Conservation (phyloP, 768 basidiomycete genomes). For the Suillus brevipes region DNA sequence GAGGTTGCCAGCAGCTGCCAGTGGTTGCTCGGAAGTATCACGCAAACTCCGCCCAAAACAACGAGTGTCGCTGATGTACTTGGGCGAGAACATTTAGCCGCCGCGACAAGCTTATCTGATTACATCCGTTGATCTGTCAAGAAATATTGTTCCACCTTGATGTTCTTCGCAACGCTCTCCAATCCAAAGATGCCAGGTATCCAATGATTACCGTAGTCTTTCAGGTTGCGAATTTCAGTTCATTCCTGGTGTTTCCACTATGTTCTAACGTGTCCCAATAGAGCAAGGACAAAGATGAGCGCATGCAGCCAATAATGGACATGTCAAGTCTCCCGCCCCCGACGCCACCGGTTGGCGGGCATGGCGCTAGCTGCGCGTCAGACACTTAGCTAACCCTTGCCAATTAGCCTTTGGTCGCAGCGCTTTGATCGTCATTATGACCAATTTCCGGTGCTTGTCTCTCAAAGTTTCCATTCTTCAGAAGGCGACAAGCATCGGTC, state of each 20-base stretch:
- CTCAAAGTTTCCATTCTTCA: not conserved
- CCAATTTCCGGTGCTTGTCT: not conserved
- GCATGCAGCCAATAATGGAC: not conserved
- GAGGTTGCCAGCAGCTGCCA: not conserved
- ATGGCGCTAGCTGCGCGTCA: conserved; percentile 1
- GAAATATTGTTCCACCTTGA: not conserved
- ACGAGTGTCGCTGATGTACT: not conserved
- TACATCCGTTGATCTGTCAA: not conserved
- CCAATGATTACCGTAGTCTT: no score
- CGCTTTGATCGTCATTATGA: conserved; percentile 1
- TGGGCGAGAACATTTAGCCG: not conserved
- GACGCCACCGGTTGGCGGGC: conserved; percentile 8
- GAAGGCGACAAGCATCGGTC: no score
- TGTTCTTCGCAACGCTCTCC: no score
- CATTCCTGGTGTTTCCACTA: not conserved
- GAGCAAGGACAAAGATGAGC: not conserved
- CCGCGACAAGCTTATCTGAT: not conserved
- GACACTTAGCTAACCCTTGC: not conserved
- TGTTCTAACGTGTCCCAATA: not conserved
- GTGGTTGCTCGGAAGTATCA: no score
- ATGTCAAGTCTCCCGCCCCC: not conserved
- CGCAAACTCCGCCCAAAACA: not conserved
- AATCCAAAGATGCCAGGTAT: no score
- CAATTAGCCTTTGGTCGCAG: conserved; percentile 1
- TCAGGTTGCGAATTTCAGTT: not conserved